Base-by-base conservation (phyloP, 2,329 filamentous ascomycete genomes). In the Juglanconis juglandina region DNA sequence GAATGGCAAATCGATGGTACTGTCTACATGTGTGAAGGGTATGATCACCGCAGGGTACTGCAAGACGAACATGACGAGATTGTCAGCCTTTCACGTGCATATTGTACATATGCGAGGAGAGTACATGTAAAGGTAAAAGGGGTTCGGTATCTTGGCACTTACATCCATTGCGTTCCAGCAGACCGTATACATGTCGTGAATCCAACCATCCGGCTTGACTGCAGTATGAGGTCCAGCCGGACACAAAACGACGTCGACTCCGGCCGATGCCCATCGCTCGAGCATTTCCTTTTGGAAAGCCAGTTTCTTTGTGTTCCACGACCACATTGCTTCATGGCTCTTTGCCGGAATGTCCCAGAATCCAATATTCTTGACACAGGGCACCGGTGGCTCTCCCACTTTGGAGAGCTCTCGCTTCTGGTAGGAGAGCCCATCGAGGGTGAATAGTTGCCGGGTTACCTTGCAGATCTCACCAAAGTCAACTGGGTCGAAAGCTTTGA, bases 361-460 rank as follows among this genome's bases (percentile, higher is more conserved):
- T 0, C 71, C 71, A 53, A 73, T 72, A 37, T 69, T 69, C n/a
- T 63, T 56, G 9, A 75, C 72, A 13, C 69, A 70, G 13, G 65
- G 63, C 10, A 75, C 72, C 4, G 68, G 65, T 5, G 72, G 71
- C 61, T 75, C 72, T 7, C 68, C 69, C 32, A 68, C 65, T 58
- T 68, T 69, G 49, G 65, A 64, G 14, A 72, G 61, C 52, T 74
- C 68, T 17, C 66, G 62, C 55, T 68, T 69, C 24, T 68, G 68
- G 63, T 73, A 75, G 7, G 72, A 75, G 11, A 75, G 65, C 1
- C 67, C 71, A 60, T 75, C 72, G 1, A 74, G 60, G 1, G 72
- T 74, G 54, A 74, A 73, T 13, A 74, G 63, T 62, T 73, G 68
- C 47, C 67, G 66, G 1, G 71, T 68, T 7, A 73, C 63, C 3